Conservation (phyloP, 164 flowering plant genomes). For the Umbilicus rupestris region DNA sequence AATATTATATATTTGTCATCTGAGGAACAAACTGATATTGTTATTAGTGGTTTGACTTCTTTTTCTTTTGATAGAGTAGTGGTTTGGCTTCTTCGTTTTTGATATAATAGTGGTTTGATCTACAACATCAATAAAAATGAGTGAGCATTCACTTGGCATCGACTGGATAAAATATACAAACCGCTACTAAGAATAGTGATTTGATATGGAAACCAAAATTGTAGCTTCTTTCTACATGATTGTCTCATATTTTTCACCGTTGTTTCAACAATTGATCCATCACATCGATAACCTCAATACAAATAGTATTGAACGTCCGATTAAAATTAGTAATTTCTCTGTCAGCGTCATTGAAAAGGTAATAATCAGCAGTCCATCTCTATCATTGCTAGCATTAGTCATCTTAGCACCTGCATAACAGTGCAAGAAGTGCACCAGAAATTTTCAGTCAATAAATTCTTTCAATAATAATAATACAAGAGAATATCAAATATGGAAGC, state of each 20-base stretch:
- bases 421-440: background rate
- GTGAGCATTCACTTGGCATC: too few species aligned
- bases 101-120: too few species aligned
- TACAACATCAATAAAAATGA: too few species aligned
- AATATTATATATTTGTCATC: too few species aligned
- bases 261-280: constrained; percentile 11
- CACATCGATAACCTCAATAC: constrained; percentile 6
- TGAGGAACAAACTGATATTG: too few species aligned
- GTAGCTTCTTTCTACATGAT: too few species aligned
- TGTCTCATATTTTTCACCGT: background rate
- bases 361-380: constrained; percentile 22
- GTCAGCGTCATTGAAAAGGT: constrained; percentile 9
- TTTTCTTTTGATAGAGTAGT: too few species aligned
- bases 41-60: too few species aligned
- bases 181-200: too few species aligned
- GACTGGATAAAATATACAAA: too few species aligned
- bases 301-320: background rate
- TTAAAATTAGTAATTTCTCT: constrained; percentile 7
- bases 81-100: too few species aligned
- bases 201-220: too few species aligned
- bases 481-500: constrained; percentile 14
- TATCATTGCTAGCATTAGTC: constrained; percentile 14
- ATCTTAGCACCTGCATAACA: constrained; percentile 20
- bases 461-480: background rate
- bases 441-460: background rate